Conservation (phyloP, 345 rosid genomes). For the Camelina hispida region DNA sequence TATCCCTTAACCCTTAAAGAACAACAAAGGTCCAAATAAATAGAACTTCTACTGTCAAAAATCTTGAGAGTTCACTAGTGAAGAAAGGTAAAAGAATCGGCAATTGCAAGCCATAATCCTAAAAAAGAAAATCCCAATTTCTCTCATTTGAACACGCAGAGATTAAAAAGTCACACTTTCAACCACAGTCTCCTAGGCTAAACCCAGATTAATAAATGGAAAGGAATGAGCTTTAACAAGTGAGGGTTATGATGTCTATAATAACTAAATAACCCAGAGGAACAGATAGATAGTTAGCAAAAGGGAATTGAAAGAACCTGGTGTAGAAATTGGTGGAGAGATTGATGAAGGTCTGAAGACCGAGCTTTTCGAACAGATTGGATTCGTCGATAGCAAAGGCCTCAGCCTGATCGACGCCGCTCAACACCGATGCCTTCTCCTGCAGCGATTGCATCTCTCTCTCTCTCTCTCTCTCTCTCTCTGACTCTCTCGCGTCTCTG, state of each 20-base stretch:
- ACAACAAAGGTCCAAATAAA: background rate
- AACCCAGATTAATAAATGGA: background rate
- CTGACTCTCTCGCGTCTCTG: no score
- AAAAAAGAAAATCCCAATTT: background rate
- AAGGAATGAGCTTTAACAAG: background rate
- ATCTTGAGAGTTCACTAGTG: no score
- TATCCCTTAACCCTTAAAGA: background rate
- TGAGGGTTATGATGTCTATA: background rate
- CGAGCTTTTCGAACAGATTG: slow-evolving; percentile 75
- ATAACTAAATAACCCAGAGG: background rate
- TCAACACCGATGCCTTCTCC: slow-evolving; percentile 81
- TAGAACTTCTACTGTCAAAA: background rate
- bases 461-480: slow-evolving; percentile 37
- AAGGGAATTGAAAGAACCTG: slow-evolving; percentile 49
- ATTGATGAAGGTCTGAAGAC: slow-evolving; percentile 78
- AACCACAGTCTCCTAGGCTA: background rate
- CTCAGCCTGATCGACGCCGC: slow-evolving; percentile 75
- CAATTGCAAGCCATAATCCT: background rate
- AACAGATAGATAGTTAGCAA: background rate
- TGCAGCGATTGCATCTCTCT: slow-evolving; percentile 75
- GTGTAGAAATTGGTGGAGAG: slow-evolving; percentile 92
- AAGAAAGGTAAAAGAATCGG: no score
- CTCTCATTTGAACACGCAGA: slow-evolving; percentile 5
- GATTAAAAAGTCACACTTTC: background rate
- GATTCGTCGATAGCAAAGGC: slow-evolving; percentile 81